Percentiles rank a stretch among this genome's conserved stretches.
Evolutionary conservation across 257 asterid genomes (phyloP).

Genomic region (Thymus mandschuricus): DNA sequence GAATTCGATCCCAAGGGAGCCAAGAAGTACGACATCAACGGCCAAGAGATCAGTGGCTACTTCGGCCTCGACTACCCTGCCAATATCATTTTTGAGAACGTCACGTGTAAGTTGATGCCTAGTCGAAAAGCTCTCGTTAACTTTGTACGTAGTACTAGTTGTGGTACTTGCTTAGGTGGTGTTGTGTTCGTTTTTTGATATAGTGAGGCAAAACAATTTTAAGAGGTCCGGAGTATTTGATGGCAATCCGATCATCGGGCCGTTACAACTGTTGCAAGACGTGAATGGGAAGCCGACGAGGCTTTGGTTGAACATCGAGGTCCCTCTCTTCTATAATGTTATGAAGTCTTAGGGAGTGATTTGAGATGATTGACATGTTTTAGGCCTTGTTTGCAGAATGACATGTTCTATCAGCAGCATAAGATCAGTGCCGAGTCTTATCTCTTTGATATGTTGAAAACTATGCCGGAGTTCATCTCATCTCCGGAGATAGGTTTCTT

Average conservation of each 20-base stretch:
- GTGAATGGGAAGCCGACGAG: conserved; percentile 37
- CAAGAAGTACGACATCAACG: conserved; percentile 63
- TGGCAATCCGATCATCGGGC: conserved; percentile 43
- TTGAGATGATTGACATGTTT: no score
- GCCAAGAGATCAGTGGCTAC: conserved; percentile 60
- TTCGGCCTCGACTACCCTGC: conserved; percentile 67
- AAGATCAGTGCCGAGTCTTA: conserved; percentile 49
- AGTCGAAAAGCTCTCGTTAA: background rate
- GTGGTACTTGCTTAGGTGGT: background rate
- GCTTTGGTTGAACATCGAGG: conserved; percentile 90
- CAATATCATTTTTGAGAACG: conserved; percentile 40
- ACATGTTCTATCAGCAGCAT: conserved; percentile 68
- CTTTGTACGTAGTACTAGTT: background rate
- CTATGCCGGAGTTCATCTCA: conserved; percentile 72
- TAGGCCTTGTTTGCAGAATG: conserved; percentile 49
- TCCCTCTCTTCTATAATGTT: conserved; percentile 26
- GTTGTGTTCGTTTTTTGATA: conserved; percentile 2
- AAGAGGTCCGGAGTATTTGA: conserved; percentile 48
- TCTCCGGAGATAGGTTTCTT: conserved; percentile 94
- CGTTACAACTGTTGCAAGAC: conserved; percentile 35
- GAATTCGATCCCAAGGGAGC: conserved; percentile 50
- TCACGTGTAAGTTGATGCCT: conserved; percentile 49
- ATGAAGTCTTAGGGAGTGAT: no score
- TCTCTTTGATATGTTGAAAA: conserved; percentile 34
- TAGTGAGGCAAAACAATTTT: conserved; percentile 64